These are phyloP conservation scores for Penicillium sp. DNA, from an alignment of 2,329 filamentous ascomycete genomes.

Conservation along the genomic window DNA sequence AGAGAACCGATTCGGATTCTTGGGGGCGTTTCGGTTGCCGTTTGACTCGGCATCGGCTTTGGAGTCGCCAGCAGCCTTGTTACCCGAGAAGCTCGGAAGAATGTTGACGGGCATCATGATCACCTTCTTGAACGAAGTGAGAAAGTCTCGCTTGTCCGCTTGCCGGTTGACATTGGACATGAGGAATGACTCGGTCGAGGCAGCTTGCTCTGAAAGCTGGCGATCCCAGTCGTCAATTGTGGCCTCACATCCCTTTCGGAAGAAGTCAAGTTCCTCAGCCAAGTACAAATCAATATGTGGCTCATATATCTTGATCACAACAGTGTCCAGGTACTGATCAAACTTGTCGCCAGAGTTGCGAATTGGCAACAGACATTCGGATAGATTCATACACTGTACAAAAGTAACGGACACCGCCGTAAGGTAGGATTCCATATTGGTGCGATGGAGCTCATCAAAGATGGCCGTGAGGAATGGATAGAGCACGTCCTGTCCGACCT, in stretches of 20 bases:
- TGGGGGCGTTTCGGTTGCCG: slow-evolving; percentile 23
- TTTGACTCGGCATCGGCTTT: slow-evolving; percentile 28
- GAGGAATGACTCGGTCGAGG: slow-evolving; percentile 86
- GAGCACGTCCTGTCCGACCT: slow-evolving; percentile 77
- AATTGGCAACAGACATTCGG: slow-evolving; percentile 68
- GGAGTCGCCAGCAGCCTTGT: slow-evolving; percentile 53
- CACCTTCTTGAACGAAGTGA: slow-evolving; percentile 96
- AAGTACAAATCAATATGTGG: slow-evolving; percentile 93
- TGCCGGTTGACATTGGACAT: slow-evolving; percentile 95
- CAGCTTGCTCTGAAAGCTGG: slow-evolving; percentile 87
- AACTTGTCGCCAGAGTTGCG: slow-evolving; percentile 61
- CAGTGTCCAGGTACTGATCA: slow-evolving; percentile 64
- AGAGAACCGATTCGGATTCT: slow-evolving; percentile 40
- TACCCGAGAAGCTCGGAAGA: slow-evolving; percentile 68
- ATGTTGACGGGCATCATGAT: slow-evolving; percentile 99
- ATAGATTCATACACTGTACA: slow-evolving; percentile 79
- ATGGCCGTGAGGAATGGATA: slow-evolving; percentile 83
- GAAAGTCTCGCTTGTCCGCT: slow-evolving; percentile 93
- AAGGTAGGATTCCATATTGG: slow-evolving; percentile 74
- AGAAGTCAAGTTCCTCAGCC: slow-evolving; percentile 85
- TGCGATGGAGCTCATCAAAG: slow-evolving; percentile 82
- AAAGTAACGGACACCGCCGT: slow-evolving; percentile 86
- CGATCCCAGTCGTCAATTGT: slow-evolving; percentile 88
- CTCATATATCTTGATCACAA: slow-evolving; percentile 77
- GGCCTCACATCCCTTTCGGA: slow-evolving; percentile 72